Percentiles rank a stretch among this genome's conserved stretches.
Evolutionary conservation across 805 yeast species (phyloP).

Genomic region (Kodamaea neixiangensis): DNA sequence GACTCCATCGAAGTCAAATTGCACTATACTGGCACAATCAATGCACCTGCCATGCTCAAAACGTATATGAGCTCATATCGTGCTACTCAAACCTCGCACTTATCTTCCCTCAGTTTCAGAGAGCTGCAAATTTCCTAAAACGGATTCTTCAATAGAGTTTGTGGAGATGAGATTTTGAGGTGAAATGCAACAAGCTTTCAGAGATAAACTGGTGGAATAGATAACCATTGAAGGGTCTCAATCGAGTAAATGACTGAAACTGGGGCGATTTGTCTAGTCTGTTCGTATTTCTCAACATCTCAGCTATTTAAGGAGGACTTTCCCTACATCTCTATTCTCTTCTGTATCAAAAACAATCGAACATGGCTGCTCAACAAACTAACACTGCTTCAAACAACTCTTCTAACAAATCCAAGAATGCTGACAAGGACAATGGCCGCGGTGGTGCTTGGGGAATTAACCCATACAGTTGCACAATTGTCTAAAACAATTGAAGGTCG

Average conservation of each 20-base stretch:
- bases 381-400: neutral
- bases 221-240: neutral
- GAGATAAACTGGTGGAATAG: neutral
- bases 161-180: neutral
- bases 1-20: neutral
- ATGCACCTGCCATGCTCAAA: neutral
- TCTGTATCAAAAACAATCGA: neutral
- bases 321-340: neutral
- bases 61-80: no score
- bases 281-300: neutral
- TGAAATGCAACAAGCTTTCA: neutral
- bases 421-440: slow-evolving; percentile 2
- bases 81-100: neutral
- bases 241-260: neutral
- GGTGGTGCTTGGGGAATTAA: neutral
- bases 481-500: neutral
- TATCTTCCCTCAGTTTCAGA: neutral
- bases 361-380: slow-evolving; percentile 7
- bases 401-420: slow-evolving; percentile 2
- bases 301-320: neutral
- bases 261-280: neutral
- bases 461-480: slow-evolving; percentile 1
- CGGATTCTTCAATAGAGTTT: neutral
- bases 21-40: neutral
- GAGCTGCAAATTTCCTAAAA: neutral